Base-by-base conservation (phyloP, 208 protist genomes). In the Trypanosoma caninum region DNA sequence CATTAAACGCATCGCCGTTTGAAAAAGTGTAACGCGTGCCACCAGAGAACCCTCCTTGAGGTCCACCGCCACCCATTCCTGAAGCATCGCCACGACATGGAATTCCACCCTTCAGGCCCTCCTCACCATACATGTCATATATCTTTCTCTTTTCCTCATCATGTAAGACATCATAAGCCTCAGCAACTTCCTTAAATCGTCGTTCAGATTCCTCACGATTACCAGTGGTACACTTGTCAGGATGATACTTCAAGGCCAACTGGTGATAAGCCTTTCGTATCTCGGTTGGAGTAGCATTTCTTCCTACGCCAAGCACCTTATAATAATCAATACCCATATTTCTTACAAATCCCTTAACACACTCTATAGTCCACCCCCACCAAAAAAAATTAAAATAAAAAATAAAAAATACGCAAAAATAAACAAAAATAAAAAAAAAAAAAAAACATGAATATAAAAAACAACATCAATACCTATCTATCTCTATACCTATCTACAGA, bases 81-180 rank as follows among this genome's bases (percentile, higher is more conserved):
- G 40, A 22, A 30, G 33, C 59, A 22, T 48, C 73, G 27, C 57
- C 54, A 25, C 76, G 82, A 38, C 75, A 78, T 3, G 77, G 69
- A 37, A 82, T 57, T 0, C 83, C 84, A 20, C 66, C 59, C 18
- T 81, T 80, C 13, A 81, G 61, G 28, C 73, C 78, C 30, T 69
- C 98, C 68, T 86, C 96, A 69, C 62, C 96, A 44, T 66, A 97
- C 45, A 87, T 55, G 65, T 99, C 97, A 66, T 98, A 99, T 27
- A 98, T 60, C 38, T 78, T 58, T 40, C 86, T 74, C 70, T 98
- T 98, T 54, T 97, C 63, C 16, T 56, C 37, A 55, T 98, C 91
- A 37, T 53, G 77, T 7, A 99, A 76, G 13, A 98, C 82, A 47
- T 98, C 94, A 73, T 98, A 98, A 10, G 97, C 97, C 23, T 88